Conservation (phyloP, 2,329 filamentous ascomycete genomes). For the Tolypocladium paradoxum region DNA sequence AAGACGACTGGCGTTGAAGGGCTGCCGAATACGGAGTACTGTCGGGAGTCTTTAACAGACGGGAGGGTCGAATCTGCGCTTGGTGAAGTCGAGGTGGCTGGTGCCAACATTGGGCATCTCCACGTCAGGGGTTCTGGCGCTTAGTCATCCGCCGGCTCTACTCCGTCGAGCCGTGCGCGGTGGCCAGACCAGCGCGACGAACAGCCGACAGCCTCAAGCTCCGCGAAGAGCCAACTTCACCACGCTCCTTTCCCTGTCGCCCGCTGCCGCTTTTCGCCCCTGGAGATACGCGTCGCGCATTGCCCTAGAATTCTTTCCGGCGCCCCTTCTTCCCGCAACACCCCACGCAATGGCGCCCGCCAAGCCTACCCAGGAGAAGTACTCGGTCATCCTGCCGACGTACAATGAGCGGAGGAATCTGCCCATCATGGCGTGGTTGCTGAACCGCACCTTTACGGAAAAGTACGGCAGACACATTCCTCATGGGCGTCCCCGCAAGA, state of each 20-base stretch:
- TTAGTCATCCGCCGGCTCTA: neutral
- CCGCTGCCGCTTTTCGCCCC: neutral
- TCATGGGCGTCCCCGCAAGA: neutral
- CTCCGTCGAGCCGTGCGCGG: neutral
- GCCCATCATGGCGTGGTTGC: slow-evolving; percentile 88
- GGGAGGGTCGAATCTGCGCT: neutral
- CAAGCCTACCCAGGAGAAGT: slow-evolving; percentile 54
- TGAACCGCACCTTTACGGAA: slow-evolving; percentile 85
- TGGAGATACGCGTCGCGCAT: neutral
- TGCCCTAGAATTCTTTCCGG: neutral
- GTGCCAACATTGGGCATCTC: neutral
- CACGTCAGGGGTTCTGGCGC: neutral
- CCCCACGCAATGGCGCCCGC: slow-evolving; percentile 33
- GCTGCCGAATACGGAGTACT: too few species aligned
- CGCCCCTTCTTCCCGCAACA: neutral
- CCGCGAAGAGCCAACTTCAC: slow-evolving; percentile 9
- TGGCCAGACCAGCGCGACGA: neutral
- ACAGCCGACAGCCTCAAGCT: neutral
- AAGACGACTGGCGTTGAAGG: neutral
- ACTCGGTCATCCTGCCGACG: slow-evolving; percentile 93
- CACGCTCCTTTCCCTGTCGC: slow-evolving; percentile 14
- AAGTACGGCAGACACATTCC: slow-evolving; percentile 44
- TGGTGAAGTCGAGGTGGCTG: neutral
- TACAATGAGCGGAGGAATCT: slow-evolving; percentile 98
- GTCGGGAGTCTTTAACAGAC: neutral